phyloP scores from a whole-genome alignment of 192 early-diverging fungal species.

The Umbelopsis sp. region DNA sequence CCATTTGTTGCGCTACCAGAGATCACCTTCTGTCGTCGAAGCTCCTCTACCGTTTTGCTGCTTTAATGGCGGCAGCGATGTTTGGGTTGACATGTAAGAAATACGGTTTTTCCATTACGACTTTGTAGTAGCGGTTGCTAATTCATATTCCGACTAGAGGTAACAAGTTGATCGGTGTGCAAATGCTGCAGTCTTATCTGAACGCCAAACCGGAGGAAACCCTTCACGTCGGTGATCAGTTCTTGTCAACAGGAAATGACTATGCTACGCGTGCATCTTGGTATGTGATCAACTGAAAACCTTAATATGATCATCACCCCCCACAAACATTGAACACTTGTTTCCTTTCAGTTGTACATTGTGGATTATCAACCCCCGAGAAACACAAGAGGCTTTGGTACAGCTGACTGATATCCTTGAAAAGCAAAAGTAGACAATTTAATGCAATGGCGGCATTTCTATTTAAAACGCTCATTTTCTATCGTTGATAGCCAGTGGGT shows the following conservation, averaged over 20 bases:
- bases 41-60: constrained; percentile 85
- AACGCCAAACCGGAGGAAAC: constrained; percentile 60
- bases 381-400: constrained; percentile 74
- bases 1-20: constrained; percentile 57
- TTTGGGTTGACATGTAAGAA: constrained; percentile 84
- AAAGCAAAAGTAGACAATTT: constrained; percentile 2
- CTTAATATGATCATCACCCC: not conserved
- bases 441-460: not conserved
- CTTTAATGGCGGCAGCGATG: constrained; percentile 90
- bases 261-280: constrained; percentile 80
- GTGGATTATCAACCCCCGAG: constrained; percentile 88
- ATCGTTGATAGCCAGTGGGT: too few relatives aligned
- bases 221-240: constrained; percentile 89
- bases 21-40: constrained; percentile 51
- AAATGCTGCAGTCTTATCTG: constrained; percentile 72
- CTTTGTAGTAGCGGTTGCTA: not conserved
- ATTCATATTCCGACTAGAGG: constrained; percentile 45
- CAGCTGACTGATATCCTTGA: constrained; percentile 57
- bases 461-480: not conserved
- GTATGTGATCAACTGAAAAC: not conserved
- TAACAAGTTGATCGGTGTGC: constrained; percentile 92
- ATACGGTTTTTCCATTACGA: not conserved
- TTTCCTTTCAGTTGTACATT: constrained; percentile 59
- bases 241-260: constrained; percentile 91
- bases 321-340: not conserved